phyloP scores from a whole-genome alignment of 257 asterid genomes.

The Fraxinus quadrangulata region DNA sequence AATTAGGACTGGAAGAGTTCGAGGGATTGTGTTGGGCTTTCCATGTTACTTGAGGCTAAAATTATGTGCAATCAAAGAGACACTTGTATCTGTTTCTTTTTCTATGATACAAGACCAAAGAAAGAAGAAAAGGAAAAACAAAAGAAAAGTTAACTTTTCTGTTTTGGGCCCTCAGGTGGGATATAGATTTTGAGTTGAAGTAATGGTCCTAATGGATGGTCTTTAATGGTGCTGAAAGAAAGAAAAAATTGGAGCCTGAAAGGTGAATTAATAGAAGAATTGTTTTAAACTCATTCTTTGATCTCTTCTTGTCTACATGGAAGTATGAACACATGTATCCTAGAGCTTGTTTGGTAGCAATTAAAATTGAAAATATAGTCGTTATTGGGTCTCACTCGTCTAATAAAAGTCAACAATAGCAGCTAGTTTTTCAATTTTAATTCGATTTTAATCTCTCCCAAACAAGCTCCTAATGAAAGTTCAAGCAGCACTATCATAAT shows the following conservation, averaged over 20 bases:
- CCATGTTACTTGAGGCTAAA: constrained; percentile 13
- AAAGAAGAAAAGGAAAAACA: background rate
- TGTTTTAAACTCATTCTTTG: background rate
- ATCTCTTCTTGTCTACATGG: background rate
- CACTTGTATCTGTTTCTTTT: background rate
- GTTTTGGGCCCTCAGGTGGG: background rate
- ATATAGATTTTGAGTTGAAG: background rate
- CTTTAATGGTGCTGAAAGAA: background rate
- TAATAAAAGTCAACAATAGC: too few relatives aligned
- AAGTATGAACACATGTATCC: background rate
- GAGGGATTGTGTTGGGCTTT: background rate
- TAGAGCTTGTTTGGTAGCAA: too few relatives aligned
- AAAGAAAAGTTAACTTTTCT: background rate
- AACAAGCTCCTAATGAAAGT: background rate
- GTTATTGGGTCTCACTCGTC: too few relatives aligned
- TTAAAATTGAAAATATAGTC: too few relatives aligned
- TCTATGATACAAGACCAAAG: background rate
- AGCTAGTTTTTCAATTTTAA: too few relatives aligned
- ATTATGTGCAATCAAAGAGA: background rate
- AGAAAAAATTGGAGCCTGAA: background rate
- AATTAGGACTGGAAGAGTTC: background rate
- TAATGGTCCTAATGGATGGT: background rate
- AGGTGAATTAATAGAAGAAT: background rate
- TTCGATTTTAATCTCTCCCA: too few relatives aligned
- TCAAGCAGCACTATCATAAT: background rate